phyloP scores from a whole-genome alignment of 2,329 filamentous ascomycete species.

The Verticillium klebahnii region DNA sequence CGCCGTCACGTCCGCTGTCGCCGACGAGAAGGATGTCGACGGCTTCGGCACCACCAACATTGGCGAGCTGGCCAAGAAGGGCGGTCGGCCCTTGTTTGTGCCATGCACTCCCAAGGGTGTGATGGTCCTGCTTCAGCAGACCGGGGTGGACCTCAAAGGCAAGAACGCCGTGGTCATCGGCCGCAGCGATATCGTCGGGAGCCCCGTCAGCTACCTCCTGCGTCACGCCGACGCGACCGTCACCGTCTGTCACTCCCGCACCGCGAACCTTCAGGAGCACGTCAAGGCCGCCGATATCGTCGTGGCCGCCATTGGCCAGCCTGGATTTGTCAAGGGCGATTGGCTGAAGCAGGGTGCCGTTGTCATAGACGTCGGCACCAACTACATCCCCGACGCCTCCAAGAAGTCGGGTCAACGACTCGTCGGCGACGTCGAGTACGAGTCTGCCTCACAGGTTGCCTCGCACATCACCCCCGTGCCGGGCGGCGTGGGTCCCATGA shows the following conservation, averaged over 20 bases:
- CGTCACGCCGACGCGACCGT: constrained; percentile 96
- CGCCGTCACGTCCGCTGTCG: constrained; percentile 80
- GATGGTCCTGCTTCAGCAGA: constrained; percentile 84
- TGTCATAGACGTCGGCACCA: constrained; percentile 96
- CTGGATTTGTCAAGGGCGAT: constrained; percentile 86
- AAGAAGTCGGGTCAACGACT: constrained; percentile 91
- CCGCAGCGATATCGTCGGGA: constrained; percentile 94
- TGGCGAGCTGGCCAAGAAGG: constrained; percentile 92
- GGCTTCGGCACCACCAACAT: constrained; percentile 94
- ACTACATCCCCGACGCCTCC: constrained; percentile 83
- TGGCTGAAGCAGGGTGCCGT: constrained; percentile 95
- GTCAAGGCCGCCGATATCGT: constrained; percentile 85
- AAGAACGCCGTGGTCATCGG: constrained; percentile 95
- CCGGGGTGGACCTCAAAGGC: constrained; percentile 76
- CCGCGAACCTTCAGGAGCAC: constrained; percentile 64
- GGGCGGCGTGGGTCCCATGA: constrained; percentile 97
- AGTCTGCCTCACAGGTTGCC: constrained; percentile 76
- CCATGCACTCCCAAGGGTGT: constrained; percentile 97
- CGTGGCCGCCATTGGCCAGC: constrained; percentile 84
- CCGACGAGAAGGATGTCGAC: constrained; percentile 95
- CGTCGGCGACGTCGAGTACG: constrained; percentile 93
- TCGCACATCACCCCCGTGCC: constrained; percentile 95
- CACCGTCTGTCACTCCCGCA: constrained; percentile 92
- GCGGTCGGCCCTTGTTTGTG: constrained; percentile 81
- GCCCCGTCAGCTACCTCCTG: constrained; percentile 90